A percentile compares a stretch with the other conserved stretches of the same genome.
Evolutionary conservation across 1,284 basidiomycete species (phyloP).

Genomic region (Stygiomarasmius scandens): DNA sequence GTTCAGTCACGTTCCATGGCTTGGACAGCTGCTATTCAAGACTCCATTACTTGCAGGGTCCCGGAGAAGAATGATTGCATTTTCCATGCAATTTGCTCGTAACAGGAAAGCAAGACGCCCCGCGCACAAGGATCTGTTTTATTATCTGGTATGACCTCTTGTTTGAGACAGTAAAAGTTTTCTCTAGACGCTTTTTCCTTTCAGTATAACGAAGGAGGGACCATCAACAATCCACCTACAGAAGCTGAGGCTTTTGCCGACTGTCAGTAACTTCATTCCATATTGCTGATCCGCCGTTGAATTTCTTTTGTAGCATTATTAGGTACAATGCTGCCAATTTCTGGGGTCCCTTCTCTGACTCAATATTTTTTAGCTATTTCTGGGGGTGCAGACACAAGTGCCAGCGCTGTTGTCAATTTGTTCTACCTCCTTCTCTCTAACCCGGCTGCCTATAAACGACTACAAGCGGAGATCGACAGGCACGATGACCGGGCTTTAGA

Average conservation of each 20-base stretch:
- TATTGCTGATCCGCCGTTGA: neutral
- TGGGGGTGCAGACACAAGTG: slow-evolving; percentile 38
- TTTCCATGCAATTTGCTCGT: slow-evolving; percentile 31
- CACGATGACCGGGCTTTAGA: neutral
- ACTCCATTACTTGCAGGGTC: slow-evolving; percentile 32
- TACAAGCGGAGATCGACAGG: slow-evolving; percentile 34
- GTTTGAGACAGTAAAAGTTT: neutral
- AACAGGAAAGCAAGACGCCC: slow-evolving; percentile 30
- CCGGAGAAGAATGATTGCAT: slow-evolving; percentile 36
- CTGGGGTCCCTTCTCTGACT: slow-evolving; percentile 2
- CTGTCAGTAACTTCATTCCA: neutral
- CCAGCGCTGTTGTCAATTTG: slow-evolving; percentile 34
- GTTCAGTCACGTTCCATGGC: slow-evolving; percentile 40
- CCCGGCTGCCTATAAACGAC: slow-evolving; percentile 30
- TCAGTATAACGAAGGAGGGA: slow-evolving; percentile 11
- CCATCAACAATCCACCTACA: neutral
- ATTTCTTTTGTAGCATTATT: neutral
- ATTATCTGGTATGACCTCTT: slow-evolving; percentile 37
- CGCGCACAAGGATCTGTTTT: slow-evolving; percentile 42
- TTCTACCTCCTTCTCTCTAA: slow-evolving; percentile 40
- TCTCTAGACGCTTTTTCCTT: neutral
- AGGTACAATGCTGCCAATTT: neutral
- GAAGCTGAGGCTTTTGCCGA: slow-evolving; percentile 4
- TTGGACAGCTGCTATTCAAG: slow-evolving; percentile 27
- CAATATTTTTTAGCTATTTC: slow-evolving; percentile 16